A percentile compares a stretch with the other conserved stretches of the same genome.
Evolutionary conservation across 1,284 basidiomycete species (phyloP).

Genomic region (Kalmanozyma brasiliensis): DNA sequence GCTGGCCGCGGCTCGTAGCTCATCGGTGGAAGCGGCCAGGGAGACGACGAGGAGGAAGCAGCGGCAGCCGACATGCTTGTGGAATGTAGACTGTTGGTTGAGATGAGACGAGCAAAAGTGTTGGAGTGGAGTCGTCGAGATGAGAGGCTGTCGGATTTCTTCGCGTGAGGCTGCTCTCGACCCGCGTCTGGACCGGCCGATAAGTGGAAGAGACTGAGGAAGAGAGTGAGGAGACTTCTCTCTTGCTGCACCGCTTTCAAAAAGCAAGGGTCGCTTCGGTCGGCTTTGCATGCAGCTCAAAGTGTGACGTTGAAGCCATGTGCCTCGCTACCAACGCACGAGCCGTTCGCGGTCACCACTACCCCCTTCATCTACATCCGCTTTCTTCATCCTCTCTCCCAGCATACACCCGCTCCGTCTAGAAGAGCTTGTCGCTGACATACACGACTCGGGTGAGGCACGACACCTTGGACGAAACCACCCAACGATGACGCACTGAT

Average conservation of each 20-base stretch:
- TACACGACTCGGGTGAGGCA: too few relatives aligned
- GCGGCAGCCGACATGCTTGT: constrained; percentile 23
- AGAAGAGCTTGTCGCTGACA: too few relatives aligned
- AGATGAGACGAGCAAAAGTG: background rate
- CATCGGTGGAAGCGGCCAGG: constrained; percentile 48
- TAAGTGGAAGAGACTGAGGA: too few relatives aligned
- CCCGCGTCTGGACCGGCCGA: too few relatives aligned
- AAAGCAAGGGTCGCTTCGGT: background rate
- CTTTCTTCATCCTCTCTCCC: too few relatives aligned
- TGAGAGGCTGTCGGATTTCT: too few relatives aligned
- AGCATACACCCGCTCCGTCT: too few relatives aligned
- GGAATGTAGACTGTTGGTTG: background rate
- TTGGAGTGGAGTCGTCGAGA: background rate
- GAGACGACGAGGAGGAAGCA: constrained; percentile 13
- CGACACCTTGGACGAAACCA: too few relatives aligned
- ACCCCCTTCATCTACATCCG: background rate
- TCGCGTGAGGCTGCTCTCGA: too few relatives aligned
- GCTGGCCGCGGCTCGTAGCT: constrained; percentile 47
- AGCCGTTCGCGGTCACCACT: too few relatives aligned
- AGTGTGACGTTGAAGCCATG: background rate
- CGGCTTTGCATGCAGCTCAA: background rate
- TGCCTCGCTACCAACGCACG: too few relatives aligned
- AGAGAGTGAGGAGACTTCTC: background rate
- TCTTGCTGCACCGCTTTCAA: background rate
- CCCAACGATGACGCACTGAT: too few relatives aligned